Percentiles rank a stretch among this genome's conserved stretches.
These are phyloP conservation scores for Elasticomyces elasticus DNA, from an alignment of 495 filamentous ascomycete species.

Conservation along the genomic window DNA sequence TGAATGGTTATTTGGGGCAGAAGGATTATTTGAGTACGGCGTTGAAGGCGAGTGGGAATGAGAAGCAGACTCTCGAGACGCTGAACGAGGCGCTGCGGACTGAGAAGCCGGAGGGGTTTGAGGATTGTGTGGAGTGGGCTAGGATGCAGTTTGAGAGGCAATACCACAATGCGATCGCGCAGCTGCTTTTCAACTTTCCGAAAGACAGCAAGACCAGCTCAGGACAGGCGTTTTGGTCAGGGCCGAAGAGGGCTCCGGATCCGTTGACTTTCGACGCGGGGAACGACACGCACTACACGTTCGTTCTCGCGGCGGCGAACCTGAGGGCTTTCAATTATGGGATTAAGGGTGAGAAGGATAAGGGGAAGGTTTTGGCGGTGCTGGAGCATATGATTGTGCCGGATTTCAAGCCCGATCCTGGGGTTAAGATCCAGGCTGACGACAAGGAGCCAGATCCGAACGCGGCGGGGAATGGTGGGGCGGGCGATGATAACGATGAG, in stretches of 20 bases:
- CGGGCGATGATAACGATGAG: slow-evolving; percentile 69
- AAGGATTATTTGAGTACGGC: slow-evolving; percentile 83
- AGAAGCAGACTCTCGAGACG: slow-evolving; percentile 88
- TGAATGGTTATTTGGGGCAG: slow-evolving; percentile 88
- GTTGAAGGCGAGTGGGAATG: slow-evolving; percentile 88
- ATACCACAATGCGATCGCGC: slow-evolving; percentile 94
- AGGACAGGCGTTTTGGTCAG: slow-evolving; percentile 94
- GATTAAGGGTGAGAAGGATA: slow-evolving; percentile 67
- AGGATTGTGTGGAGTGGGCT: slow-evolving; percentile 93
- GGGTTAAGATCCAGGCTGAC: slow-evolving; percentile 92
- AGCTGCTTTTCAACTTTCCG: slow-evolving; percentile 95
- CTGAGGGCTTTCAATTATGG: slow-evolving; percentile 97
- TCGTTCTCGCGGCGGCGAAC: slow-evolving; percentile 79
- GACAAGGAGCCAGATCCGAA: slow-evolving; percentile 95
- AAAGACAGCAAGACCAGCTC: slow-evolving; percentile 81
- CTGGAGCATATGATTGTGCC: slow-evolving; percentile 91
- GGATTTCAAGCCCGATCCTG: slow-evolving; percentile 84
- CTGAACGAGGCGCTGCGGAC: slow-evolving; percentile 85
- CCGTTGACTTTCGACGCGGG: slow-evolving; percentile 76
- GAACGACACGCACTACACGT: slow-evolving; percentile 76
- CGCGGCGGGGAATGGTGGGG: slow-evolving; percentile 42
- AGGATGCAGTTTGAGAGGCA: slow-evolving; percentile 90
- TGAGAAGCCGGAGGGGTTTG: slow-evolving; percentile 83
- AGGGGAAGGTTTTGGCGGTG: slow-evolving; percentile 63
- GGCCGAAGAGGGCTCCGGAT: slow-evolving; percentile 92